Evolutionary conservation across 192 early-diverging fungal species (phyloP), one percentile per base, ranked within the genome.

Genomic region (Coemansia sp.): DNA sequence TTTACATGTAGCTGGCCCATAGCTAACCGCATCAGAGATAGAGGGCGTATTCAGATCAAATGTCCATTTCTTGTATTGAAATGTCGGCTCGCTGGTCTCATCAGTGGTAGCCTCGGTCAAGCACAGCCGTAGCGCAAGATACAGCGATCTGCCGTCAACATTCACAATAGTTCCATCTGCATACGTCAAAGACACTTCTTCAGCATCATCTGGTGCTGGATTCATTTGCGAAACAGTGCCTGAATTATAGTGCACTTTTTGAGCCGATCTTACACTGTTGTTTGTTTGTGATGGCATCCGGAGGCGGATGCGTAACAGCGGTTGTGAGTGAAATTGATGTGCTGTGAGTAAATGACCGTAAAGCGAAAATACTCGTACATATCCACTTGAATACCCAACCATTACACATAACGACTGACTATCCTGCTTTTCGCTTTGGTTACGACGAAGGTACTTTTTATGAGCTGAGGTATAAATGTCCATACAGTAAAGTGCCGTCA

Each of bases 11-110:
- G 68, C 57, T 17, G 78, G 78, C 1, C 77, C 77, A 20, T 71
- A 80, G 63, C 72, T 80, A 31, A 68, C 62, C 9, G 72, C 77
- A 31, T 80, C 77, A 0, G 68, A 67, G 17, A 80, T 66, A 10
- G 61, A 36, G n/a, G 76, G 68, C 10, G 36, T 70, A 46, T 61
- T 63, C 29, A 80, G 24, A 19, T 71, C 71, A 39, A 80, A 80
- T 21, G 68, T 56, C 77, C 77, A 80, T 36, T 74, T 80, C 62
- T 80, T 80, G 63, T 80, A 80, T 59, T 71, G 68, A 27, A 80
- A 74, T n/a, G 62, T 50, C 9, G 72, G 77, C 23, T 61, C 71
- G 11, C 64, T 69, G 0, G 72, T 17, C 22, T 66, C 61, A 23
- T 61, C 68, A 0, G 51, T 46, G 0, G 63, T 54, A 6, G 68